A percentile compares a stretch with the other conserved stretches of the same genome.
Evolutionary conservation across 2,329 filamentous ascomycete genomes (phyloP).

Genomic region (Curvularia sp.): DNA sequence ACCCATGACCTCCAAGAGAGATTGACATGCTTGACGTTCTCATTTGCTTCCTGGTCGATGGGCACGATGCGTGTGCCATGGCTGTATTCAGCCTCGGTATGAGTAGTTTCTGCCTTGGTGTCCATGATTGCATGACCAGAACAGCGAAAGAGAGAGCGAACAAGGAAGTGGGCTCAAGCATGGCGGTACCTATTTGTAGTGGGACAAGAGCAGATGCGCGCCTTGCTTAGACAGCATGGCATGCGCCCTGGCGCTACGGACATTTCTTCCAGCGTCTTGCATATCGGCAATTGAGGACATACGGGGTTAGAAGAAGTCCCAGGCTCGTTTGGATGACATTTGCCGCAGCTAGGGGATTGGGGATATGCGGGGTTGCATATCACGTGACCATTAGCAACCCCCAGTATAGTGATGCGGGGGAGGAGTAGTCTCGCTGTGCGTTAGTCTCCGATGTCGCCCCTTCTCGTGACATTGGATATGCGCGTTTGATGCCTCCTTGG

Average conservation of each 20-base stretch:
- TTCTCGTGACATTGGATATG: not conserved
- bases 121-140: slow-evolving; percentile 22
- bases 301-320: slow-evolving; percentile 1
- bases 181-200: slow-evolving; percentile 1
- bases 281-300: slow-evolving; percentile 24
- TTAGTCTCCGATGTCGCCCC: not conserved
- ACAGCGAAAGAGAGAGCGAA: not conserved
- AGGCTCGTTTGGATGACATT: slow-evolving; percentile 15
- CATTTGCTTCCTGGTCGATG: slow-evolving; percentile 39
- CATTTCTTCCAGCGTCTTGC: slow-evolving; percentile 9
- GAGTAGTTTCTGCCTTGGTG: slow-evolving; percentile 24
- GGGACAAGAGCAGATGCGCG: not conserved
- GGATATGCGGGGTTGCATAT: slow-evolving; percentile 24
- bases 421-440: not conserved
- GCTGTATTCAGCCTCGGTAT: slow-evolving; percentile 24
- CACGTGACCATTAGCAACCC: slow-evolving; percentile 10
- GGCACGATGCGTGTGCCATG: slow-evolving; percentile 30
- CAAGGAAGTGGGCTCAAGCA: not conserved
- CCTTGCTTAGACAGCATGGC: slow-evolving; percentile 6
- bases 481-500: not conserved
- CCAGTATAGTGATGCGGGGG: slow-evolving; percentile 10
- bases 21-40: slow-evolving; percentile 52
- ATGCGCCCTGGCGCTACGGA: slow-evolving; percentile 3
- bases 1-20: slow-evolving; percentile 64
- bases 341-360: slow-evolving; percentile 8